Percentiles rank a stretch among this genome's conserved stretches.
Conservation (phyloP, 257 asterid genomes). For the Capsicum chinense region DNA sequence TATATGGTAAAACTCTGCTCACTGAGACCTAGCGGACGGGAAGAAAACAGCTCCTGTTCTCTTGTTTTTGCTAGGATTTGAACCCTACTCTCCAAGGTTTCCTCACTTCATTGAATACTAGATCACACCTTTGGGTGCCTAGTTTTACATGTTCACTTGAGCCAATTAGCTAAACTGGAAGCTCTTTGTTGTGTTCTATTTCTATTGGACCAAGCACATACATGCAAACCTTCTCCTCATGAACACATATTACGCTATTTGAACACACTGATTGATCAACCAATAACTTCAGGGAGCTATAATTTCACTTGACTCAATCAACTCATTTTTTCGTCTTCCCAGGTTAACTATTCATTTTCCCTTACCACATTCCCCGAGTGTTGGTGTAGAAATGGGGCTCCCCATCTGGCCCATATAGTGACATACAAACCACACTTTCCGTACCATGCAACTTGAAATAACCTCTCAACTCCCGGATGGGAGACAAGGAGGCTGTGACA, state of each 20-base stretch:
- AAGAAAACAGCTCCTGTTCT: not conserved
- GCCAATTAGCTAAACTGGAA: not conserved
- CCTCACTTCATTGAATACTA: not conserved
- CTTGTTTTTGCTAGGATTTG: not conserved
- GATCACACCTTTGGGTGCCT: not conserved
- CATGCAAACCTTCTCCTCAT: not conserved
- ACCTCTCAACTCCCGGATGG: constrained; percentile 6
- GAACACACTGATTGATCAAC: not conserved
- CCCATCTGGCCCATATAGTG: not conserved
- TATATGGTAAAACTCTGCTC: not conserved
- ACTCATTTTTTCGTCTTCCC: not conserved
- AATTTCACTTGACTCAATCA: constrained; percentile 15
- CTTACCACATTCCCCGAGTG: not conserved
- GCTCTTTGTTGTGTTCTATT: not conserved
- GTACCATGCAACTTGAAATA: not conserved
- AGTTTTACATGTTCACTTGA: not conserved
- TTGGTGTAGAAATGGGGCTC: not conserved
- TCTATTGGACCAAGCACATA: no score
- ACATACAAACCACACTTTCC: not conserved
- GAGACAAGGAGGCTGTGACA: not conserved
- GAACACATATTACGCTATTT: not conserved
- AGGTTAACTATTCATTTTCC: not conserved
- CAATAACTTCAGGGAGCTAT: constrained; percentile 12
- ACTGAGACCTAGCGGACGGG: not conserved
- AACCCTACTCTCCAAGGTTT: not conserved